These are phyloP conservation scores for Colletotrichum musicola DNA, from an alignment of 2,329 filamentous ascomycete genomes.

Conservation along the genomic window DNA sequence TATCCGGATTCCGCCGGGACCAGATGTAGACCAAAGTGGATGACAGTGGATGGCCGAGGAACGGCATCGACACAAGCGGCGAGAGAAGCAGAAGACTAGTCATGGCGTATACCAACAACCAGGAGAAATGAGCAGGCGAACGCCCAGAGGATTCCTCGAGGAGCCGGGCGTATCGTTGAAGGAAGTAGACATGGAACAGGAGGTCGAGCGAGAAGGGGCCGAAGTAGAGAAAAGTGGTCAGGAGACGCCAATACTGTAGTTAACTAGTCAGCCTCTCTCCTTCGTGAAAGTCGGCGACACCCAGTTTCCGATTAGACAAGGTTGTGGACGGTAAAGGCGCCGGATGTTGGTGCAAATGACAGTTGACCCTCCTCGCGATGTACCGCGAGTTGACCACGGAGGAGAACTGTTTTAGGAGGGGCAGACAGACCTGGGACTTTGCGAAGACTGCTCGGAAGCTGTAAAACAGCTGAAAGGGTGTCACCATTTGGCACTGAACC, in stretches of 20 bases:
- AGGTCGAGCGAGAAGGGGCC: constrained; percentile 94
- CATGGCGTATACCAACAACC: constrained; percentile 90
- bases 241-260: constrained; percentile 89
- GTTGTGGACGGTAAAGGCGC: too few relatives aligned
- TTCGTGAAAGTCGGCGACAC: too few relatives aligned
- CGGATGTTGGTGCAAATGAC: too few relatives aligned
- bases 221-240: constrained; percentile 98
- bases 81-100: constrained; percentile 83
- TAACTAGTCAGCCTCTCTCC: not conserved
- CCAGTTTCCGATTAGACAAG: too few relatives aligned
- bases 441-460: constrained; percentile 92
- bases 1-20: constrained; percentile 94
- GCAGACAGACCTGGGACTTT: constrained; percentile 82
- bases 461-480: constrained; percentile 96
- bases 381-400: not conserved
- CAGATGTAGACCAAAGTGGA: constrained; percentile 98
- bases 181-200: constrained; percentile 97
- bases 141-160: constrained; percentile 95
- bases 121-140: constrained; percentile 93
- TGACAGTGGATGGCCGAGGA: constrained; percentile 92
- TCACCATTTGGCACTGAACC: constrained; percentile 93
- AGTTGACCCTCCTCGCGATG: too few relatives aligned
- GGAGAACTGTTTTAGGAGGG: not conserved
- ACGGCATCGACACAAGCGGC: constrained; percentile 90
- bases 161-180: constrained; percentile 94